Conservation (phyloP, 352 stramenopile species). For the Pythium apleroticum region DNA sequence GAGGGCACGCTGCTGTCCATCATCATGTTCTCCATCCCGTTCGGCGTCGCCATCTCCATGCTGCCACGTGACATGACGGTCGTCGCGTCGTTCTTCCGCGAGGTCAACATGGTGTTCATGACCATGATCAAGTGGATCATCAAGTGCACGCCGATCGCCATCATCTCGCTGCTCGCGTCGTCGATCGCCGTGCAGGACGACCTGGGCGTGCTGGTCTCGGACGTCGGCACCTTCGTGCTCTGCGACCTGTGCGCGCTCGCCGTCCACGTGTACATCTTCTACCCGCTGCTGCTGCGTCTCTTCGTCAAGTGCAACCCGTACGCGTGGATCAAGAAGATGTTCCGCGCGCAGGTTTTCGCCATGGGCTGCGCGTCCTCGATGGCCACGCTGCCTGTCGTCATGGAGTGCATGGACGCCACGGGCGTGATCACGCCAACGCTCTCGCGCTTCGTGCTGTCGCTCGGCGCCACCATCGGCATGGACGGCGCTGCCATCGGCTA, state of each 20-base stretch:
- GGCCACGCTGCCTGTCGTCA: conserved; percentile 37
- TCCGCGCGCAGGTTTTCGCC: conserved; percentile 33
- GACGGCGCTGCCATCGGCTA: conserved; percentile 29
- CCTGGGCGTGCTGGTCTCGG: conserved; percentile 30
- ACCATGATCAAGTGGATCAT: conserved; percentile 39
- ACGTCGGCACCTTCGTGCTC: conserved; percentile 37
- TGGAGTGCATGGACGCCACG: conserved; percentile 33
- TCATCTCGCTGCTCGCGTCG: conserved; percentile 35
- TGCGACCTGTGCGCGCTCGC: conserved; percentile 24
- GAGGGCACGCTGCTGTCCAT: conserved; percentile 33
- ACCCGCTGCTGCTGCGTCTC: conserved; percentile 30
- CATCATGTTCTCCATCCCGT: conserved; percentile 41
- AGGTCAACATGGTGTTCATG: conserved; percentile 37
- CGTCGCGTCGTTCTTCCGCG: conserved; percentile 28
- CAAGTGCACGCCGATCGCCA: conserved; percentile 35
- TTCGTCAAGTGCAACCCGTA: conserved; percentile 32
- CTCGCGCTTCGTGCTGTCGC: conserved; percentile 31
- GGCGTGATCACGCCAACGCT: conserved; percentile 22
- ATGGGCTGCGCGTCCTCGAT: conserved; percentile 40
- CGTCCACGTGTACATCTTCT: conserved; percentile 34
- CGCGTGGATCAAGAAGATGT: conserved; percentile 31
- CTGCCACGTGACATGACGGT: conserved; percentile 22
- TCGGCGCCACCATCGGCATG: conserved; percentile 32
- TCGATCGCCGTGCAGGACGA: conserved; percentile 28
- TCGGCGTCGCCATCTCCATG: conserved; percentile 31